Conservation (phyloP, 2,329 filamentous ascomycete genomes). For the Trichoderma atroviride region DNA sequence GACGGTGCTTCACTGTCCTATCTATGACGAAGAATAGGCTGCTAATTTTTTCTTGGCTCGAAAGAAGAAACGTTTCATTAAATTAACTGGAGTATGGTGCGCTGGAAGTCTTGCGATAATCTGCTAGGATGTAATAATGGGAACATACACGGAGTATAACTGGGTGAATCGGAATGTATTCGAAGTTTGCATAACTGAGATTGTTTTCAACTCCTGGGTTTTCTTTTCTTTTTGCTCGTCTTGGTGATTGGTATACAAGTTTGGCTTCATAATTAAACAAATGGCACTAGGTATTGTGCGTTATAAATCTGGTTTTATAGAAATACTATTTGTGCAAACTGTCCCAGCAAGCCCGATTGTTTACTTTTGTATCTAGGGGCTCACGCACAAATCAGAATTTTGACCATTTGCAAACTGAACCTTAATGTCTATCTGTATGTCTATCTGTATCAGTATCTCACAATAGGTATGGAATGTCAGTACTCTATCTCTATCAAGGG, state of each 20-base stretch:
- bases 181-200: background rate
- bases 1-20: background rate
- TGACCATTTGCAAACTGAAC: background rate
- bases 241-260: background rate
- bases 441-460: background rate
- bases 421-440: background rate
- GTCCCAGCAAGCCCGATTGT: background rate
- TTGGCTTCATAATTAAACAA: background rate
- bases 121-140: constrained; percentile 2
- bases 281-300: background rate
- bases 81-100: constrained; percentile 8
- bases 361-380: background rate
- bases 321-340: background rate
- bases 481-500: constrained; percentile 23
- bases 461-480: background rate
- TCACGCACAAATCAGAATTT: background rate
- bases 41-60: background rate
- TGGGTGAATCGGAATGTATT: background rate
- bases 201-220: background rate
- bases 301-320: background rate
- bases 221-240: background rate
- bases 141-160: constrained; percentile 7
- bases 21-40: background rate
- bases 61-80: background rate
- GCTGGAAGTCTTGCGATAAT: background rate